A percentile compares a stretch with the other conserved stretches of the same genome.
Evolutionary conservation across 768 basidiomycete species (phyloP).

Genomic region (Astraeus odoratus): DNA sequence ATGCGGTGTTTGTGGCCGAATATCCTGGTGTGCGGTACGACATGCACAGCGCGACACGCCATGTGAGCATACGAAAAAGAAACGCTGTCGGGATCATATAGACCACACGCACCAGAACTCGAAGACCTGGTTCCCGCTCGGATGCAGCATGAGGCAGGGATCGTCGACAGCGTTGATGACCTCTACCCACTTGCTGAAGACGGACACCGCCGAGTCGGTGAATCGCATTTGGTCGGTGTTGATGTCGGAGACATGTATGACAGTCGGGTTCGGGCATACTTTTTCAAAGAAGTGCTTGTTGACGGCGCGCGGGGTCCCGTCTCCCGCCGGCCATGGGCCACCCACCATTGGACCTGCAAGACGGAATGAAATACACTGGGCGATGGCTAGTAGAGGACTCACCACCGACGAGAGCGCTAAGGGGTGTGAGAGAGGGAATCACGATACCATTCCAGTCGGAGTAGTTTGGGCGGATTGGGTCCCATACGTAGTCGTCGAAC

Average conservation of each 20-base stretch:
- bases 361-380: neutral
- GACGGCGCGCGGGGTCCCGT: slow-evolving; percentile 38
- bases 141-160: slow-evolving; percentile 42
- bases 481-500: slow-evolving; percentile 56
- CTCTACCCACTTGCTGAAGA: slow-evolving; percentile 41
- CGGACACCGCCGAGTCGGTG: slow-evolving; percentile 16
- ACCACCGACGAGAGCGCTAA: slow-evolving; percentile 49
- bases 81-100: neutral
- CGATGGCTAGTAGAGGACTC: slow-evolving; percentile 4
- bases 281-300: slow-evolving; percentile 37
- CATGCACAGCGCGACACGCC: too few species aligned
- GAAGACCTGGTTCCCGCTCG: slow-evolving; percentile 36
- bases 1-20: slow-evolving; percentile 27
- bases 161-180: slow-evolving; percentile 36
- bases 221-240: slow-evolving; percentile 13
- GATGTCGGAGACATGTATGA: slow-evolving; percentile 24
- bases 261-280: slow-evolving; percentile 39
- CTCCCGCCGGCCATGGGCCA: slow-evolving; percentile 29
- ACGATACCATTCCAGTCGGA: slow-evolving; percentile 41
- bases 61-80: too few species aligned
- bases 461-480: slow-evolving; percentile 34
- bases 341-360: slow-evolving; percentile 38
- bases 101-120: slow-evolving; percentile 42
- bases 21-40: too few species aligned
- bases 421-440: slow-evolving; percentile 48